Percentiles rank a stretch among this genome's conserved stretches.
Evolutionary conservation across 768 basidiomycete genomes (phyloP).

Genomic region (Suillus clintonianus): DNA sequence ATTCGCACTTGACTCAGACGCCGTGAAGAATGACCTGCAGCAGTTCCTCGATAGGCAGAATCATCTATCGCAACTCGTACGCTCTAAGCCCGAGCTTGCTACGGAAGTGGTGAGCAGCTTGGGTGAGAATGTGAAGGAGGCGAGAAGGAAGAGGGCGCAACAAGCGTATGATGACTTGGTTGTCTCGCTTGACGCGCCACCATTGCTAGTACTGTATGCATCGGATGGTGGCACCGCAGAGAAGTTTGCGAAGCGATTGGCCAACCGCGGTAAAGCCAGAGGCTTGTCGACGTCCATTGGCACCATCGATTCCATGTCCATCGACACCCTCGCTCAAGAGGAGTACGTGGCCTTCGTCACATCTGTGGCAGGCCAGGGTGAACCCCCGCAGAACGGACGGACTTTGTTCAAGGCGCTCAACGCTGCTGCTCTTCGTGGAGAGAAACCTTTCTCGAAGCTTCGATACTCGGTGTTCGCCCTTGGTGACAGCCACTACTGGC

Average conservation of each 20-base stretch:
- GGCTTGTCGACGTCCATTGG: slow-evolving; percentile 76
- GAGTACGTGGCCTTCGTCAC: slow-evolving; percentile 83
- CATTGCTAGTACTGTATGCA: slow-evolving; percentile 87
- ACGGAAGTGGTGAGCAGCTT: slow-evolving; percentile 80
- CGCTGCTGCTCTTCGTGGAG: slow-evolving; percentile 51
- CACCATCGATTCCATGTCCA: slow-evolving; percentile 78
- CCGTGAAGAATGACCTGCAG: slow-evolving; percentile 90
- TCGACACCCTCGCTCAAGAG: slow-evolving; percentile 76
- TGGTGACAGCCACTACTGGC: slow-evolving; percentile 99
- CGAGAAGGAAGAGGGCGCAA: slow-evolving; percentile 77
- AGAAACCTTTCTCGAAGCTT: slow-evolving; percentile 60
- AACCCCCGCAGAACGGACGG: slow-evolving; percentile 95
- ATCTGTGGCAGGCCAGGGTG: slow-evolving; percentile 95
- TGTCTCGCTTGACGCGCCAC: slow-evolving; percentile 83
- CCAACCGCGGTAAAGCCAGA: slow-evolving; percentile 78
- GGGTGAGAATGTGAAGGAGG: slow-evolving; percentile 83
- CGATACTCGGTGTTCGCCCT: slow-evolving; percentile 88
- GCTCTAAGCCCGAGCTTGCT: slow-evolving; percentile 78
- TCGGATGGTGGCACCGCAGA: slow-evolving; percentile 96
- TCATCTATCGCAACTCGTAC: slow-evolving; percentile 91
- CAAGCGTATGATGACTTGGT: slow-evolving; percentile 85
- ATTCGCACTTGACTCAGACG: slow-evolving; percentile 91
- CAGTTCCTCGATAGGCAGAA: slow-evolving; percentile 96
- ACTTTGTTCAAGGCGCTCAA: slow-evolving; percentile 86
- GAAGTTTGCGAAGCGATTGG: slow-evolving; percentile 90